Evolutionary conservation across 768 basidiomycete genomes (phyloP).

Genomic region (Mrakia blollopis): DNA sequence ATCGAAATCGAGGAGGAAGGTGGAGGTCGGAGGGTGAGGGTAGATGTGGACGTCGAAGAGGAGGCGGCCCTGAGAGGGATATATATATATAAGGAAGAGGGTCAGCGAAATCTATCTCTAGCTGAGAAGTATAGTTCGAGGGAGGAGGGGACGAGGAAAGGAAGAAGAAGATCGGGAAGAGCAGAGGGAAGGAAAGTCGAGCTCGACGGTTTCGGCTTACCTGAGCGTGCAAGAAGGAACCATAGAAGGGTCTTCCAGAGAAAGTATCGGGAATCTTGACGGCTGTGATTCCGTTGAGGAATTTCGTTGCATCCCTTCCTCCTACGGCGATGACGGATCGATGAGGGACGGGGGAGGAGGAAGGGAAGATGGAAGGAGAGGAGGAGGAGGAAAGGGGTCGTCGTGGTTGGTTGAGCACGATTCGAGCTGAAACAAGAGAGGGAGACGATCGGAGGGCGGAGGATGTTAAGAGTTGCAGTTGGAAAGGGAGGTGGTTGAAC

Average conservation of each 20-base stretch:
- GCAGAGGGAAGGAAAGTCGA: constrained; percentile 4
- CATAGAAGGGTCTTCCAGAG: constrained; percentile 55
- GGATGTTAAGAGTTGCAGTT: not conserved
- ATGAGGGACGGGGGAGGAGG: constrained; percentile 57
- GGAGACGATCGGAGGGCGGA: not conserved
- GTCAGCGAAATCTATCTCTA: not conserved
- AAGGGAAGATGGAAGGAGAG: constrained; percentile 8
- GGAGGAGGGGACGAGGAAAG: not conserved
- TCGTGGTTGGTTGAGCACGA: not conserved
- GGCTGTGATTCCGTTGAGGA: constrained; percentile 72
- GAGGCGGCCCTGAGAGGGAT: constrained; percentile 66
- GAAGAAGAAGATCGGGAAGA: not conserved
- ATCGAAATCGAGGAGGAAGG: constrained; percentile 28
- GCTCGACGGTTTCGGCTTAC: constrained; percentile 46
- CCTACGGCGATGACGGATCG: constrained; percentile 68
- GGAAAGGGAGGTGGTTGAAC: not conserved
- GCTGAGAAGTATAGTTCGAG: not conserved
- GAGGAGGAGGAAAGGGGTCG: not conserved
- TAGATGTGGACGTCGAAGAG: constrained; percentile 85
- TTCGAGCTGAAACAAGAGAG: not conserved
- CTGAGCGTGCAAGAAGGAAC: constrained; percentile 73
- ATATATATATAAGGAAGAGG: not conserved
- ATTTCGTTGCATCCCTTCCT: constrained; percentile 72
- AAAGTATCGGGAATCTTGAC: constrained; percentile 48
- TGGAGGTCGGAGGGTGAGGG: constrained; percentile 55